Evolutionary conservation across 2,329 filamentous ascomycete species (phyloP).

Genomic region (Botrytis fabae): DNA sequence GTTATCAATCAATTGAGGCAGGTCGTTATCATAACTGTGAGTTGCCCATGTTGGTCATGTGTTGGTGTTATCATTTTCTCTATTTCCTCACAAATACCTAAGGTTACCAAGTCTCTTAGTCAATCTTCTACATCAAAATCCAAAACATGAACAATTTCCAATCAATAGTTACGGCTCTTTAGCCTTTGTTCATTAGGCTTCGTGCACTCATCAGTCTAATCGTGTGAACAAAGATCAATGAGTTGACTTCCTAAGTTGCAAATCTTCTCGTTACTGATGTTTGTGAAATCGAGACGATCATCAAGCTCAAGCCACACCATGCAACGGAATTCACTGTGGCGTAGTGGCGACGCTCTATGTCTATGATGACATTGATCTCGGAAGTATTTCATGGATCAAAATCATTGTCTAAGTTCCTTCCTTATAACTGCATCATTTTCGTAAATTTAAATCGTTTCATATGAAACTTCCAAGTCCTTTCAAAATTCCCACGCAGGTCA

Average conservation of each 20-base stretch:
- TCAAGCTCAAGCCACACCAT: background rate
- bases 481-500: background rate
- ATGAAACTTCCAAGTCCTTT: background rate
- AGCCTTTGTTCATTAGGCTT: background rate
- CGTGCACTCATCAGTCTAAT: background rate
- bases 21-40: background rate
- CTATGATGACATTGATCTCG: conserved; percentile 16
- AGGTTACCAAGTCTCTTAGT: background rate
- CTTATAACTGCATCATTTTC: background rate
- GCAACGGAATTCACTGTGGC: background rate
- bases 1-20: conserved; percentile 8
- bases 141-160: background rate
- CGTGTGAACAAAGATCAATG: background rate
- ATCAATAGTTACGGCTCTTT: background rate
- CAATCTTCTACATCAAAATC: background rate
- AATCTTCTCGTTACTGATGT: background rate
- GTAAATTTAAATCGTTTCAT: background rate
- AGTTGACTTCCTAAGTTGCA: background rate
- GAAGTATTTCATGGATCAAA: background rate
- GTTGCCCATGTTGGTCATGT: background rate
- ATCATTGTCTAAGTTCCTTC: background rate
- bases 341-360: background rate
- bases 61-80: background rate
- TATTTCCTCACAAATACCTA: background rate
- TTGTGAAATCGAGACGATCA: background rate